Conservation (phyloP, 495 filamentous ascomycete species). For the Annulohypoxylon bovei region DNA sequence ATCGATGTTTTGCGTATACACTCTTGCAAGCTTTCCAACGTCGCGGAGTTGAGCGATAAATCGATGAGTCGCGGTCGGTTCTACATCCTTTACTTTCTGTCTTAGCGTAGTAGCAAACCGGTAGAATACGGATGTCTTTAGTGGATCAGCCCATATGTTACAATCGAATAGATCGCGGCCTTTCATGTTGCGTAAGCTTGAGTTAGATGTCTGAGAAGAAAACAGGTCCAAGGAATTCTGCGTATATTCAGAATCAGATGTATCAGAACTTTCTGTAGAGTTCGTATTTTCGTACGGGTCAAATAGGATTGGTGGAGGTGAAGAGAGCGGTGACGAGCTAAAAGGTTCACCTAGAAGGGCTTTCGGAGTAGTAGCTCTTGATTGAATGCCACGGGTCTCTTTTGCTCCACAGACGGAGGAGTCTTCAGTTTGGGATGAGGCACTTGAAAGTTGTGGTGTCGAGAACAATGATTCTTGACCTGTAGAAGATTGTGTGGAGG, state of each 20-base stretch:
- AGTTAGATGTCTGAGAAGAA: constrained; percentile 55
- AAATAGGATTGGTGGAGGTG: constrained; percentile 55
- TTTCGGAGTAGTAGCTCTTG: constrained; percentile 35
- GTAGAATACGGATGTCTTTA: constrained; percentile 72
- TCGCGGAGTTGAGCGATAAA: constrained; percentile 71
- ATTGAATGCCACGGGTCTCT: background rate
- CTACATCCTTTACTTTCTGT: constrained; percentile 65
- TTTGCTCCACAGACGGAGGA: constrained; percentile 12
- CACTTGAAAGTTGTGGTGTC: constrained; percentile 21
- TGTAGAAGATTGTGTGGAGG: constrained; percentile 33
- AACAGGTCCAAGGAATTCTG: constrained; percentile 51
- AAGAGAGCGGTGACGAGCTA: constrained; percentile 58
- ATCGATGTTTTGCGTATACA: constrained; percentile 80
- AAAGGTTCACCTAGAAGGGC: constrained; percentile 26
- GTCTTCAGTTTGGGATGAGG: constrained; percentile 40
- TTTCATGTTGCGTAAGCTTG: constrained; percentile 65
- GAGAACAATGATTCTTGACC: constrained; percentile 38
- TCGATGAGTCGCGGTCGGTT: constrained; percentile 64
- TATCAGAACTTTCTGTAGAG: constrained; percentile 45
- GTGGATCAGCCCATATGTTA: constrained; percentile 70
- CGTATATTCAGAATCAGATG: constrained; percentile 50
- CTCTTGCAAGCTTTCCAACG: constrained; percentile 68
- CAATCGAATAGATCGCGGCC: constrained; percentile 74
- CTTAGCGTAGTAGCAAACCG: constrained; percentile 71
- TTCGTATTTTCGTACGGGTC: constrained; percentile 54